Evolutionary conservation across 495 filamentous ascomycete species (phyloP).

Genomic region (Penicillium alfredii): DNA sequence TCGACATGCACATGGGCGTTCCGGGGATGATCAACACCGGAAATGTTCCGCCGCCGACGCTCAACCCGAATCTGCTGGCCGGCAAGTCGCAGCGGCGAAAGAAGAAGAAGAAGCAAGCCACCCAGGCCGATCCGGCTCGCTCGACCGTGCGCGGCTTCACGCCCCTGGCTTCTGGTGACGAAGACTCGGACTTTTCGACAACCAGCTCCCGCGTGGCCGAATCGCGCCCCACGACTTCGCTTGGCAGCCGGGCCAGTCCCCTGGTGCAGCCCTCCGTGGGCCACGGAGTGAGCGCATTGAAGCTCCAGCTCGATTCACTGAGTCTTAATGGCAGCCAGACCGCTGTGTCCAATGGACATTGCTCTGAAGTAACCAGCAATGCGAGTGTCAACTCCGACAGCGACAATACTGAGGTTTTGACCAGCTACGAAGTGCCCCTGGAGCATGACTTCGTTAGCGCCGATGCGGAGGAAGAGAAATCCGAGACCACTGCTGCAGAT

Average conservation of each 20-base stretch:
- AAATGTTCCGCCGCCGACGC: conserved; percentile 13
- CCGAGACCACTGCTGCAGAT: conserved; percentile 11
- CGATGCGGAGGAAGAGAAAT: conserved; percentile 45
- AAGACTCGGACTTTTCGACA: conserved; percentile 70
- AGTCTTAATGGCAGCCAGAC: conserved; percentile 42
- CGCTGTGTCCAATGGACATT: conserved; percentile 25
- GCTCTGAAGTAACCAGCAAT: conserved; percentile 45
- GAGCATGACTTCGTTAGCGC: conserved; percentile 83
- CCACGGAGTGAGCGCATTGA: conserved; percentile 71
- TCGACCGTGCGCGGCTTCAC: conserved; percentile 77
- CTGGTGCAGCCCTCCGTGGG: conserved; percentile 52
- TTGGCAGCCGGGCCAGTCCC: conserved; percentile 46
- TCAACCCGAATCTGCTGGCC: conserved; percentile 24
- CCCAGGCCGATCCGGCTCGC: conserved; percentile 53
- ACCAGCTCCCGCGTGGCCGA: conserved; percentile 43
- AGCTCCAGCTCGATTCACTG: conserved; percentile 67
- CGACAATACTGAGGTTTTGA: conserved; percentile 51
- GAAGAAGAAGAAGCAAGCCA: conserved; percentile 49
- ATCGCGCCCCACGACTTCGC: conserved; percentile 21
- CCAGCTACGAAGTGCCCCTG: conserved; percentile 84
- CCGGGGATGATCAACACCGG: conserved; percentile 13
- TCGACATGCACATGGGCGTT: conserved; percentile 29
- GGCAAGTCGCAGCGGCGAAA: conserved; percentile 38
- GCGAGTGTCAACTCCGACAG: conserved; percentile 53
- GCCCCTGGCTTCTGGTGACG: conserved; percentile 77